These are phyloP conservation scores for Lentithecium fluviatile DNA, from an alignment of 495 filamentous ascomycete genomes.

Conservation along the genomic window DNA sequence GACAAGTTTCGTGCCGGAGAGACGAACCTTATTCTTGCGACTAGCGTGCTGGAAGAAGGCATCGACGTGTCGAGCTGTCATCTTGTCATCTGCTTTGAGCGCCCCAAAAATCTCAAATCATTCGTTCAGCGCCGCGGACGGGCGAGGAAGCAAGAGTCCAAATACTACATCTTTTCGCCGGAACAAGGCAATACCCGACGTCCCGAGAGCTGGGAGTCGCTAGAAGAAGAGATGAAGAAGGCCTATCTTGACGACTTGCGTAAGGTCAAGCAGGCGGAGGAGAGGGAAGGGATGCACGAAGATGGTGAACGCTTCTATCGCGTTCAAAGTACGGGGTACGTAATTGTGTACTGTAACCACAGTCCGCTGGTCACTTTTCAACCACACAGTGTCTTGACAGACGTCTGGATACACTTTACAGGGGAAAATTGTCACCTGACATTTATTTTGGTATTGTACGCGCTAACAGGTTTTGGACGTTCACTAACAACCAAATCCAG, in stretches of 20 bases:
- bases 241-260: constrained; percentile 71
- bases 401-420: no score
- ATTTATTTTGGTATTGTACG: no score
- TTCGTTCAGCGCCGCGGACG: constrained; percentile 88
- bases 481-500: constrained; percentile 43
- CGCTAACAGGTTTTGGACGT: no score
- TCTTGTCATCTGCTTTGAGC: constrained; percentile 80
- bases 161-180: constrained; percentile 64
- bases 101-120: constrained; percentile 72
- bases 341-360: not conserved
- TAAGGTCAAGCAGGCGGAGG: constrained; percentile 46
- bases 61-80: constrained; percentile 87
- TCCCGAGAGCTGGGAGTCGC: constrained; percentile 50
- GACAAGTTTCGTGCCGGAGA: constrained; percentile 65
- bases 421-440: no score
- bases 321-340: constrained; percentile 59
- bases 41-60: constrained; percentile 86
- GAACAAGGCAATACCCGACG: constrained; percentile 42
- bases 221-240: constrained; percentile 73
- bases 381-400: no score
- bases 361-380: no score
- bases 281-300: constrained; percentile 53
- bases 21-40: constrained; percentile 78
- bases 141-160: constrained; percentile 70
- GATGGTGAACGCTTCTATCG: constrained; percentile 49